These are phyloP conservation scores for Pseudohalonectria lignicola DNA, from an alignment of 2,329 filamentous ascomycete genomes.

Conservation along the genomic window DNA sequence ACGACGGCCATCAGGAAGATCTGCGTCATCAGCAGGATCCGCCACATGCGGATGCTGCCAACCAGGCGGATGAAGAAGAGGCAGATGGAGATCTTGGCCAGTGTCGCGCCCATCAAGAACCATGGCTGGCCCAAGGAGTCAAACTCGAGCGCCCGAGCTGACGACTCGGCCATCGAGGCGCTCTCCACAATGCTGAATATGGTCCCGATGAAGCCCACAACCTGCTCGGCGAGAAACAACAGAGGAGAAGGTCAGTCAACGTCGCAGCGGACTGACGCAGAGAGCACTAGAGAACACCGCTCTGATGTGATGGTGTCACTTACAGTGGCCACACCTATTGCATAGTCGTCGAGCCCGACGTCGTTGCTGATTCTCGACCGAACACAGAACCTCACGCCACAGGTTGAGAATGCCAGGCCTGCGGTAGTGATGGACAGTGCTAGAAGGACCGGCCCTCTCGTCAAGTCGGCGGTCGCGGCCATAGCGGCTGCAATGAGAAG, in stretches of 20 bases:
- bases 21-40: slow-evolving; percentile 16
- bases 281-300: not conserved
- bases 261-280: too few relatives aligned
- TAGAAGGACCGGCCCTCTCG: slow-evolving; percentile 23
- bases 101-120: slow-evolving; percentile 21
- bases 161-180: slow-evolving; percentile 11
- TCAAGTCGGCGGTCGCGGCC: slow-evolving; percentile 14
- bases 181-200: slow-evolving; percentile 22
- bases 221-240: too few relatives aligned
- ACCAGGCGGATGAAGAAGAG: slow-evolving; percentile 21
- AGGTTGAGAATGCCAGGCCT: slow-evolving; percentile 19
- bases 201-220: slow-evolving; percentile 20
- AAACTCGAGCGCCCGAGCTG: slow-evolving; percentile 18
- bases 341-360: slow-evolving; percentile 21
- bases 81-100: slow-evolving; percentile 25
- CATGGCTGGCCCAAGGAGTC: slow-evolving; percentile 23
- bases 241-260: not conserved
- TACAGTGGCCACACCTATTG: slow-evolving; percentile 20
- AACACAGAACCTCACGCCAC: slow-evolving; percentile 19
- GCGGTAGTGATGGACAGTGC: slow-evolving; percentile 21
- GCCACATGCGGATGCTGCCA: slow-evolving; percentile 17
- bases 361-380: slow-evolving; percentile 14
- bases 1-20: slow-evolving; percentile 19
- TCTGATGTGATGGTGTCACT: too few relatives aligned
- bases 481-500: slow-evolving; percentile 6